Evolutionary conservation across 1,284 basidiomycete genomes (phyloP), one percentile per base, ranked within the genome.

Genomic region (Sanguinoderma infundibulare): DNA sequence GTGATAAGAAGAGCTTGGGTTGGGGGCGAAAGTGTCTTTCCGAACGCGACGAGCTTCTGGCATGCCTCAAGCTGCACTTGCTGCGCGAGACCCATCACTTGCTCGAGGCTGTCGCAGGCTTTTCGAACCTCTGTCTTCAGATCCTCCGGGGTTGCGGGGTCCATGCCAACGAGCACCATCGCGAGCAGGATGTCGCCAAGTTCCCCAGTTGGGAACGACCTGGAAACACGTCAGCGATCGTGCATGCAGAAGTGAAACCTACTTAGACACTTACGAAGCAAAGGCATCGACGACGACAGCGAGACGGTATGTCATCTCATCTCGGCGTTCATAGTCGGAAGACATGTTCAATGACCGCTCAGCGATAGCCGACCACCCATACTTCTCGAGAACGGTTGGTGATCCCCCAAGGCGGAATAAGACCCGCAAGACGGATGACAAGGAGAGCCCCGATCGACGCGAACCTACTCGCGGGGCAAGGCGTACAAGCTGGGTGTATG

Each of bases 161-260:
- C 90, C 63, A 89, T 79, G 2, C 78, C 86, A 24, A 91, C 71
- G 3, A 88, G 72, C 6, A 87, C 62, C 49, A 91, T 67, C 1
- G 77, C 71, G 47, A 85, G 65, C 7, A 87, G 67, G n/a, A 85
- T 69, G 57, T 84, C 78, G 3, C 83, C 78, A 3, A 83, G 70
- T n/a, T 87, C 84, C 17, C 75, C 69, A 7, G 61, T 57, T 34
- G 39, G 26, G 65, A 64, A n/a, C 82, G 58, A 35, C 15, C 62
- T 67, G 24, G 6, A 15, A 32, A 20, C 12, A 34, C 68, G 38
- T 57, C 36, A 73, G 72, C 50, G 72, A 62, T 40, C 73, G 72
- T 14, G 46, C 59, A 30, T 51, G 32, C 17, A 63, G 42, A 24
- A 53, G 40, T 24, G 38, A 32, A 49, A 1, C 6, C 17, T 1